Conservation (phyloP, 2,329 filamentous ascomycete genomes). For the Raffaelea albimanens region DNA sequence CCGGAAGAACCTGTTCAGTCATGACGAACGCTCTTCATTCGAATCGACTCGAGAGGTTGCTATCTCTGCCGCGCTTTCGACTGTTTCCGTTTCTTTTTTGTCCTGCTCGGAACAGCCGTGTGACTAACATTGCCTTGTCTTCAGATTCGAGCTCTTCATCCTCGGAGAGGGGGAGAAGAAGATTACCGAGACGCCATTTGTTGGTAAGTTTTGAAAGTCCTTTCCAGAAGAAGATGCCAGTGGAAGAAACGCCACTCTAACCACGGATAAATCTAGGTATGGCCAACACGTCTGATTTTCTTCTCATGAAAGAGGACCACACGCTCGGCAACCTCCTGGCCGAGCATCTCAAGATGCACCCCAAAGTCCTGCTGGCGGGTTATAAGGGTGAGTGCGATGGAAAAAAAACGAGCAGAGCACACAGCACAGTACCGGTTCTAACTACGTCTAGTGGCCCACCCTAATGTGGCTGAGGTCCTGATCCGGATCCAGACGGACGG, state of each 20-base stretch:
- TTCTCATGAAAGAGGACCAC: conserved; percentile 94
- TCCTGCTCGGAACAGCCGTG: no score
- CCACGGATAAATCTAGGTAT: conserved; percentile 50
- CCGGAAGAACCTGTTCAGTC: no score
- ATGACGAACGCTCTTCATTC: conserved; percentile 27
- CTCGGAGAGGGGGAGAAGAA: conserved; percentile 87
- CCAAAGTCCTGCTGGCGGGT: conserved; percentile 78
- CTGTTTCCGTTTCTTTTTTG: neutral
- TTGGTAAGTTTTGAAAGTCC: conserved; percentile 69
- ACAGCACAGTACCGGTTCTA: no score
- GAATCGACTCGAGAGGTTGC: conserved; percentile 27
- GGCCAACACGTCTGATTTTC: conserved; percentile 90
- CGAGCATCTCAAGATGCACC: conserved; percentile 74
- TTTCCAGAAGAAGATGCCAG: no score
- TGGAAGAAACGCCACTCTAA: neutral
- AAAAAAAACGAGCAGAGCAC: no score
- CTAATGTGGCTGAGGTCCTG: conserved; percentile 51
- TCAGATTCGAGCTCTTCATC: conserved; percentile 87
- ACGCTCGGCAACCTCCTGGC: conserved; percentile 86
- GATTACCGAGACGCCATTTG: conserved; percentile 79
- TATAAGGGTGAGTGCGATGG: conserved; percentile 81
- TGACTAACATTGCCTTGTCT: neutral
- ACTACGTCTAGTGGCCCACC: conserved; percentile 37
- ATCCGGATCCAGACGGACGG: conserved; percentile 91
- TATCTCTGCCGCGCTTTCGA: conserved; percentile 11